Evolutionary conservation across 2,329 filamentous ascomycete species (phyloP).

Genomic region (Aspergillus sp.): DNA sequence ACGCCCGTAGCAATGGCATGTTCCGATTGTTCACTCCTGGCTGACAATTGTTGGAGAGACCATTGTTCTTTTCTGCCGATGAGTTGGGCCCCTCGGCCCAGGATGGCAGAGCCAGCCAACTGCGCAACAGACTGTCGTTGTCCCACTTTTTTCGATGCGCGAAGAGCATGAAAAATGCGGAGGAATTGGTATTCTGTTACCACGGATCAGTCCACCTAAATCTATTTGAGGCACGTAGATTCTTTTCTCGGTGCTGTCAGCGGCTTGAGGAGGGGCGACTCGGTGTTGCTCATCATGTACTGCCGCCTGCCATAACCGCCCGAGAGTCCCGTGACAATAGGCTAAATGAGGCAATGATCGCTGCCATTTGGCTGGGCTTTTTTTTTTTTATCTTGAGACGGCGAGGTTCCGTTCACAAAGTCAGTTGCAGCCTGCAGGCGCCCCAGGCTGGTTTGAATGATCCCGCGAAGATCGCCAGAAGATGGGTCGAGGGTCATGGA

Average conservation of each 20-base stretch:
- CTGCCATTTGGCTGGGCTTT: not conserved
- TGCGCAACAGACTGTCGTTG: conserved; percentile 16
- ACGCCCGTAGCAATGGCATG: not conserved
- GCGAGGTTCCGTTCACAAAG: too few species aligned
- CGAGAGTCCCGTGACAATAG: not conserved
- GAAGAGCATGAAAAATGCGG: not conserved
- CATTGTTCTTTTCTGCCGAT: conserved; percentile 24
- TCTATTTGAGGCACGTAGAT: not conserved
- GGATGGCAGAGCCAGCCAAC: conserved; percentile 19
- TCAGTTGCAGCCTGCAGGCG: too few species aligned
- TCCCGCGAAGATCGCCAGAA: not conserved
- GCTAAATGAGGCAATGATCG: not conserved
- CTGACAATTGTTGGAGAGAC: conserved; percentile 11
- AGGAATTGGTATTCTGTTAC: not conserved
- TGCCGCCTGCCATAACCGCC: not conserved
- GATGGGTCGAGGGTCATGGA: not conserved
- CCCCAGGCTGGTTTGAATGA: not conserved
- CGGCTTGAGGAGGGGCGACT: too few species aligned
- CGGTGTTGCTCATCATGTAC: not conserved
- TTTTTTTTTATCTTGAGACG: too few species aligned
- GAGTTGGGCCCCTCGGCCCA: conserved; percentile 15
- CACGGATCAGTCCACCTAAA: not conserved
- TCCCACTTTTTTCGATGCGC: not conserved
- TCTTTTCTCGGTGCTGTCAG: not conserved
- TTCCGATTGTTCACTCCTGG: conserved; percentile 18